Evolutionary conservation across 768 basidiomycete species (phyloP).

Genomic region (Trametes coccinea): DNA sequence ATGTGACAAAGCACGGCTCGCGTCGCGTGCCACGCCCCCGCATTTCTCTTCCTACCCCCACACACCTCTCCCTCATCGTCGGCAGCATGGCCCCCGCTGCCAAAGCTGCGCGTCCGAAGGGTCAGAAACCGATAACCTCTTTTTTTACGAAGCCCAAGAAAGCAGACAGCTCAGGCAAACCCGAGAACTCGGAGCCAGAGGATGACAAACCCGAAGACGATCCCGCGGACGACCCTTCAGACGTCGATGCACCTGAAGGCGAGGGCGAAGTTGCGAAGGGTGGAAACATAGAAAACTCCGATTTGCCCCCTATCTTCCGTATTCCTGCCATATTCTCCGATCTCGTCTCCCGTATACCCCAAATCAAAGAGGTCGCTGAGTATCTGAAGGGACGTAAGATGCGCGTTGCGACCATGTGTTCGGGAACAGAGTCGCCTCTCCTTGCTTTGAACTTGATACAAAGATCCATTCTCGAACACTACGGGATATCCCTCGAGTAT

Average conservation of each 20-base stretch:
- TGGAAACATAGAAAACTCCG: slow-evolving; percentile 43
- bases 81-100: slow-evolving; percentile 21
- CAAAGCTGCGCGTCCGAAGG: slow-evolving; percentile 35
- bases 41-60: not conserved
- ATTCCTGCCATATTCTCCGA: slow-evolving; percentile 75
- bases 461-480: slow-evolving; percentile 69
- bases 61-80: not conserved
- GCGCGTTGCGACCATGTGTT: slow-evolving; percentile 96
- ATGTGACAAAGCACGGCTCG: slow-evolving; percentile 22
- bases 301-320: slow-evolving; percentile 75
- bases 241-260: slow-evolving; percentile 32
- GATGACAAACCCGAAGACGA: slow-evolving; percentile 26
- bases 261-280: slow-evolving; percentile 35
- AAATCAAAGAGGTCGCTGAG: slow-evolving; percentile 65
- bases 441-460: slow-evolving; percentile 86
- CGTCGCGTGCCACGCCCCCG: slow-evolving; percentile 11
- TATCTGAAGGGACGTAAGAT: slow-evolving; percentile 77
- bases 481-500: slow-evolving; percentile 62
- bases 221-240: slow-evolving; percentile 12
- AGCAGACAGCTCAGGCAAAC: slow-evolving; percentile 4
- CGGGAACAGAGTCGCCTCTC: slow-evolving; percentile 93
- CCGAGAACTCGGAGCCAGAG: slow-evolving; percentile 1
- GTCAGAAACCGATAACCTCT: slow-evolving; percentile 54
- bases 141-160: slow-evolving; percentile 49
- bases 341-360: slow-evolving; percentile 63